Conservation (phyloP, 139 green algal species). For the Protoeuglena noctilucae region DNA sequence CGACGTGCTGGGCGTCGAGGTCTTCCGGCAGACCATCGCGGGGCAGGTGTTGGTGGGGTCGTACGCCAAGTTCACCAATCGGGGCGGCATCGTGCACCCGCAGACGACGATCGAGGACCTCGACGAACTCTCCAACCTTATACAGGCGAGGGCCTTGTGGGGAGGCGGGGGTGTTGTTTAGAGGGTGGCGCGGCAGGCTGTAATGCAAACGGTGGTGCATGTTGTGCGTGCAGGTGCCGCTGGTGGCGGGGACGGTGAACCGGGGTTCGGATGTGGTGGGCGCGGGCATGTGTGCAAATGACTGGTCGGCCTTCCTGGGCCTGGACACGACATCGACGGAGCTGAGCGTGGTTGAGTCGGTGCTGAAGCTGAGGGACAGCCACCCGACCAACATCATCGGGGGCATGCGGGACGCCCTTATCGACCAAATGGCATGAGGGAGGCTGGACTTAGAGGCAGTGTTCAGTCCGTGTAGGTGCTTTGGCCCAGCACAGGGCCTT, state of each 20-base stretch:
- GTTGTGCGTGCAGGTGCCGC: slow-evolving; percentile 76
- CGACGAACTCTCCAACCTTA: slow-evolving; percentile 87
- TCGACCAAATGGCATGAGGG: slow-evolving; percentile 77
- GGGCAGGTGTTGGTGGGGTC: slow-evolving; percentile 84
- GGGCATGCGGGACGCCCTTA: slow-evolving; percentile 75
- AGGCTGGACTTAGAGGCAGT: slow-evolving; percentile 1
- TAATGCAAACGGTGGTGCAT: slow-evolving; percentile 4
- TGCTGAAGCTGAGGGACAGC: slow-evolving; percentile 82
- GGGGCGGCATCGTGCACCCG: slow-evolving; percentile 83
- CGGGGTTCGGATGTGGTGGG: slow-evolving; percentile 85
- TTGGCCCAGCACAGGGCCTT: no score
- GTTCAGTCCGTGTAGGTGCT: no score
- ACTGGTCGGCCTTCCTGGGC: slow-evolving; percentile 92
- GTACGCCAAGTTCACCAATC: slow-evolving; percentile 88
- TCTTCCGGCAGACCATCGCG: slow-evolving; percentile 93
- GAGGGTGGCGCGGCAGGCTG: no score
- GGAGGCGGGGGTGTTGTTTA: no score
- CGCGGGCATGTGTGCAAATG: slow-evolving; percentile 76
- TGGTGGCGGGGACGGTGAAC: slow-evolving; percentile 95
- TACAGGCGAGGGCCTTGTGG: slow-evolving; percentile 21
- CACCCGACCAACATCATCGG: slow-evolving; percentile 66
- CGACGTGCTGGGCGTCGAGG: slow-evolving; percentile 96
- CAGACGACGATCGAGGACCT: slow-evolving; percentile 93
- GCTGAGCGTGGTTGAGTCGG: slow-evolving; percentile 81
- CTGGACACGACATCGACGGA: slow-evolving; percentile 94